Conservation (phyloP, 306 rosid genomes). For the Prinsepia uniflora region DNA sequence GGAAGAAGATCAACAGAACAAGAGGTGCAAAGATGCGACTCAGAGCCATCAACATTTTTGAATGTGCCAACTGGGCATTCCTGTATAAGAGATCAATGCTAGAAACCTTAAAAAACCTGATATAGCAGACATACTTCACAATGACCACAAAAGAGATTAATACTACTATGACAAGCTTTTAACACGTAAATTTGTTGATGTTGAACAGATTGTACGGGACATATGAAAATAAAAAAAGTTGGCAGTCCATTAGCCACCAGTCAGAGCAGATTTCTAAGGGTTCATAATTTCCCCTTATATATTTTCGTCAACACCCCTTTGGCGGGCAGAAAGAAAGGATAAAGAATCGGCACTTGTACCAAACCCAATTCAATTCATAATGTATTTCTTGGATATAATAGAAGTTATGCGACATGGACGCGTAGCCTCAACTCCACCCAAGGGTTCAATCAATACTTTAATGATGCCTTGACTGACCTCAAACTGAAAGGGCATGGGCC, state of each 20-base stretch:
- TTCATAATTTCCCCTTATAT: too few relatives aligned
- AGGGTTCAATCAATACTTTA: not conserved
- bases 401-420: not conserved
- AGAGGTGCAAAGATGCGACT: slow-evolving; percentile 68
- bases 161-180: not conserved
- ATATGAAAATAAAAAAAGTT: too few relatives aligned
- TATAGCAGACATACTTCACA: not conserved
- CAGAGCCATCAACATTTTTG: slow-evolving; percentile 84
- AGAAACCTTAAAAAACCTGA: not conserved
- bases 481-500: not conserved
- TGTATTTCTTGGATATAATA: not conserved
- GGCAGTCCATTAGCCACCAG: too few relatives aligned
- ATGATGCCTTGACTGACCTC: not conserved
- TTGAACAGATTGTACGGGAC: not conserved
- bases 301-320: too few relatives aligned
- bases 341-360: not conserved
- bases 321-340: too few relatives aligned
- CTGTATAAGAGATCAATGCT: slow-evolving; percentile 33
- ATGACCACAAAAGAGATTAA: not conserved
- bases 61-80: slow-evolving; percentile 95
- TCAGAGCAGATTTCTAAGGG: too few relatives aligned
- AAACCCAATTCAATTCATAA: not conserved
- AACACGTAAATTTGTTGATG: not conserved
- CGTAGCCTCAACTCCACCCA: not conserved
- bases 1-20: slow-evolving; percentile 94